Percentiles rank a stretch among this genome's conserved stretches.
Conservation (phyloP, 495 filamentous ascomycete species). For the Pyrenula massariospora region DNA sequence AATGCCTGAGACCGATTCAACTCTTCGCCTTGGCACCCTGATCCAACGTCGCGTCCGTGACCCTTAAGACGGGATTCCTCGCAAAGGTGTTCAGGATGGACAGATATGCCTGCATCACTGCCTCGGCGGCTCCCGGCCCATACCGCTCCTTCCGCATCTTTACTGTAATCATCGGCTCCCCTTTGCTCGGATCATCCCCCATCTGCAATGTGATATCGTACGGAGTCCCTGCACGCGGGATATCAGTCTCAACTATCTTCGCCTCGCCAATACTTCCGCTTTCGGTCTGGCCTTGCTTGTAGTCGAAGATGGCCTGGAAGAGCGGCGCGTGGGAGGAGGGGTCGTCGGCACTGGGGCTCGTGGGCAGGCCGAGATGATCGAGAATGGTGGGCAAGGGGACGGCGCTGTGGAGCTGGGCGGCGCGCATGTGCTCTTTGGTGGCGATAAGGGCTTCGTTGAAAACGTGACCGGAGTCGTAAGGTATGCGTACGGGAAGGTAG, state of each 20-base stretch:
- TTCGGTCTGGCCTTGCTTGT: background rate
- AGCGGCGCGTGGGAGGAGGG: background rate
- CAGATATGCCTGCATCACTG: background rate
- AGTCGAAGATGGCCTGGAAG: background rate
- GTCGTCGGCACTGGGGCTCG: background rate
- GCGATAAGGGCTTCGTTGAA: background rate
- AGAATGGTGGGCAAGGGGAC: background rate
- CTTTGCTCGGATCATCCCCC: background rate
- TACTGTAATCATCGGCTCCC: background rate
- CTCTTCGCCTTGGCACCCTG: background rate
- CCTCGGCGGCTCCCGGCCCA: background rate
- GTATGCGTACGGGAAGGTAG: background rate
- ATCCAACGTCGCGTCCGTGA: background rate
- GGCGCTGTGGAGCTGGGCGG: background rate
- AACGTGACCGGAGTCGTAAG: background rate
- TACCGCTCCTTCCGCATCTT: background rate
- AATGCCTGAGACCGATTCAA: background rate
- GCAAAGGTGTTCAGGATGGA: background rate
- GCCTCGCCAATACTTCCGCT: background rate
- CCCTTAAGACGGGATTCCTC: background rate
- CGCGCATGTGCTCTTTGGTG: background rate
- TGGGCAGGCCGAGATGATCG: background rate
- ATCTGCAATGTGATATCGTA: background rate
- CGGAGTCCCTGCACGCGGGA: background rate
- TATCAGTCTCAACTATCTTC: background rate